These are phyloP conservation scores for Hypoxylon cercidicola DNA, from an alignment of 495 filamentous ascomycete species.

Conservation along the genomic window DNA sequence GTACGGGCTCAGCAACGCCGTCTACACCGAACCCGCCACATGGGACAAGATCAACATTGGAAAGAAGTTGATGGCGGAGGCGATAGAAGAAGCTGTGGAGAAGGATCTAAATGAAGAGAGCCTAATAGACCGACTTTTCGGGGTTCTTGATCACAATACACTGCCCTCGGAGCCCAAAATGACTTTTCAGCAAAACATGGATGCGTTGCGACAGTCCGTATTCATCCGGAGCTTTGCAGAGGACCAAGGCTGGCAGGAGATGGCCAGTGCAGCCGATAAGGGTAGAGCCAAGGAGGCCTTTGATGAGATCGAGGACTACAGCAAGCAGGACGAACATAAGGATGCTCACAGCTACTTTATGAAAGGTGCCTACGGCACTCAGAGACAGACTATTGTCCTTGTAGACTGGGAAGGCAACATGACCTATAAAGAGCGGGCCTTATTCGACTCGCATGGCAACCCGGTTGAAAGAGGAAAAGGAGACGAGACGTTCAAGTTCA, in stretches of 20 bases:
- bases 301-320: conserved; percentile 42
- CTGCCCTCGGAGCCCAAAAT: conserved; percentile 71
- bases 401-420: conserved; percentile 79
- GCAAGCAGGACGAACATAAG: conserved; percentile 36
- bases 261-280: conserved; percentile 64
- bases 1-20: conserved; percentile 87
- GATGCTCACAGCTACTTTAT: conserved; percentile 53
- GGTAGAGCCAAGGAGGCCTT: conserved; percentile 52
- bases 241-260: conserved; percentile 54
- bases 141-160: conserved; percentile 74
- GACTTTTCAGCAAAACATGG: conserved; percentile 74
- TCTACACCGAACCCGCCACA: conserved; percentile 68
- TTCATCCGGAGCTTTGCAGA: conserved; percentile 82
- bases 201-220: conserved; percentile 77
- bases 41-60: conserved; percentile 86
- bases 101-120: conserved; percentile 65
- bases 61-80: conserved; percentile 55
- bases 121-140: conserved; percentile 76
- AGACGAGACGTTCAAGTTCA: conserved; percentile 71
- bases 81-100: conserved; percentile 54
- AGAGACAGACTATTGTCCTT: conserved; percentile 88
- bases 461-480: conserved; percentile 67
- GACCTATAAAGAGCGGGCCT: conserved; percentile 82
- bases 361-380: conserved; percentile 85
- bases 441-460: conserved; percentile 76